Base-by-base conservation (phyloP, 1,284 basidiomycete species). In the Ceratobasidium sp. region DNA sequence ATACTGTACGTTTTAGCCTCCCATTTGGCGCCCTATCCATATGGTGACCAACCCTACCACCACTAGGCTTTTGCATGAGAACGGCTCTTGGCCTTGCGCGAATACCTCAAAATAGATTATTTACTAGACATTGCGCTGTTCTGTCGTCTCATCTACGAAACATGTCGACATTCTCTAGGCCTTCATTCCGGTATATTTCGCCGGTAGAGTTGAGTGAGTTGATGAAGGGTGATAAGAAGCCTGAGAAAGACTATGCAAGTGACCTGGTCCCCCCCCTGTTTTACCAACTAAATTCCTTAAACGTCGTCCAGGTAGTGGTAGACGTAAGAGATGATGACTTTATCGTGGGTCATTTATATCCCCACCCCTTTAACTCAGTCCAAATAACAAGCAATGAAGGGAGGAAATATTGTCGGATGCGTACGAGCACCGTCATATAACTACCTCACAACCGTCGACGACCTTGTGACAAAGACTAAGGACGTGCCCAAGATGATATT, bases 271-370 rank as follows among this genome's bases (percentile, higher is more conserved):
- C 13, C 8, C 8, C 5, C 1, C 8, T 34, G 39, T 2, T n/a
- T 11, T 34, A 11, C 19, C 58, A 16, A 11, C 27, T 41, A 19
- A 48, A 22, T n/a, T 1, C 2, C n/a, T 39, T 16, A 19, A 53
- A 41, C 5, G 31, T 37, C 43, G 4, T 22, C 7, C 46, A 71
- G 68, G 68, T n/a, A 9, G 85, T 94, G 51, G 85, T 94, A 49
- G 92, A 94, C 80, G 92, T 94, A 41, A 88, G 92, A 19, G 92
- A 93, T 80, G 87, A 89, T 75, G 92, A 94, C 78, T 91, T 85
- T 80, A 83, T 74, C 24, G 77, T 78, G 48, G 29, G 31, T 53
- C 13, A 62, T 56, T 19, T 41, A 5, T 24, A 41, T 37, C 22
- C 14, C 16, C 31, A 49, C 34, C 22, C 49, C 53, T 46, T 54